Evolutionary conservation across 2,329 filamentous ascomycete genomes (phyloP).

Genomic region (Ascochyta viciae-villosae): DNA sequence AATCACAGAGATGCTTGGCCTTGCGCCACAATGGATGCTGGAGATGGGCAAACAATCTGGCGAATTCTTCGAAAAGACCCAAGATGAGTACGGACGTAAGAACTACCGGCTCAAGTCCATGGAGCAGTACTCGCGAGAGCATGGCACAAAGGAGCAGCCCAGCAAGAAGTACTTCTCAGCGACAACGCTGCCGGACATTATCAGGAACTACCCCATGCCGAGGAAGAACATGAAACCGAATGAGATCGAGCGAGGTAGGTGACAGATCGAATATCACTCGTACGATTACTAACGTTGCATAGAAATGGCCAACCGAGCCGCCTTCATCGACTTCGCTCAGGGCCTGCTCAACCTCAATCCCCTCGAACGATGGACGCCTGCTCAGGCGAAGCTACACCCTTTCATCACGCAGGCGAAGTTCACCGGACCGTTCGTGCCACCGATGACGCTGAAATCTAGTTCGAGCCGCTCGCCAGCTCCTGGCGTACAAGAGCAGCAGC

Average conservation of each 20-base stretch:
- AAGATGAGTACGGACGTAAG: slow-evolving; percentile 90
- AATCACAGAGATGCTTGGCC: slow-evolving; percentile 97
- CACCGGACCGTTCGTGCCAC: slow-evolving; percentile 93
- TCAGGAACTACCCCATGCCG: slow-evolving; percentile 97
- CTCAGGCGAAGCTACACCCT: slow-evolving; percentile 95
- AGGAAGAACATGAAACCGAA: slow-evolving; percentile 99
- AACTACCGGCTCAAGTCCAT: slow-evolving; percentile 94
- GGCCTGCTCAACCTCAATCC: slow-evolving; percentile 94
- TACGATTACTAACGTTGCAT: slow-evolving; percentile 23
- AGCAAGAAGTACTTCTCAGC: slow-evolving; percentile 99
- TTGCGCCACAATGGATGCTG: slow-evolving; percentile 98
- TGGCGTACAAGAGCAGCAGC: slow-evolving; percentile 93
- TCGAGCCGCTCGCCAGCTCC: slow-evolving; percentile 88
- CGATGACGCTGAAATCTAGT: slow-evolving; percentile 93
- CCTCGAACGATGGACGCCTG: slow-evolving; percentile 94
- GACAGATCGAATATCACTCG: background rate
- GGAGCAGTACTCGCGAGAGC: slow-evolving; percentile 96
- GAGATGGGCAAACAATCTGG: slow-evolving; percentile 98
- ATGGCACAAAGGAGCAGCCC: slow-evolving; percentile 95
- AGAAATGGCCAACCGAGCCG: slow-evolving; percentile 99
- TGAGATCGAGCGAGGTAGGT: slow-evolving; percentile 91
- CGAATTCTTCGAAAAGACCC: slow-evolving; percentile 93
- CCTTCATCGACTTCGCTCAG: slow-evolving; percentile 97
- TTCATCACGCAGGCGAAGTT: slow-evolving; percentile 99
- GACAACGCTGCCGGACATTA: slow-evolving; percentile 92